Conservation (phyloP, 352 stramenopile genomes). For the Elongisporangium undulatum region DNA sequence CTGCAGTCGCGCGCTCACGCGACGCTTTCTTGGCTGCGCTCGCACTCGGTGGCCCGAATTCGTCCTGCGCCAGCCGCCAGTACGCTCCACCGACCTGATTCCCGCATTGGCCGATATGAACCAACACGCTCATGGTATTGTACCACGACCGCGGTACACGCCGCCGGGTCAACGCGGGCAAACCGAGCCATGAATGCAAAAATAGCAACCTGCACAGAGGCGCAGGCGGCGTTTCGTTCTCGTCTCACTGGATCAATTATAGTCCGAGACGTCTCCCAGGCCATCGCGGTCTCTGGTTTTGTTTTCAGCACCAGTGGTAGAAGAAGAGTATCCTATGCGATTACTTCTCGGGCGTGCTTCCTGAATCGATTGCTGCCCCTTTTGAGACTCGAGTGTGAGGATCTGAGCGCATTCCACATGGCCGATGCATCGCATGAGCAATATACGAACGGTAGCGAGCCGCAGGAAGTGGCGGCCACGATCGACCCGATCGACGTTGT, state of each 20-base stretch:
- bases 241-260: neutral
- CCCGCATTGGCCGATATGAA: constrained; percentile 78
- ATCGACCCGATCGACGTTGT: neutral
- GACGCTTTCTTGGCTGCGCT: neutral
- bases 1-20: neutral
- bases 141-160: neutral
- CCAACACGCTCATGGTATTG: constrained; percentile 40
- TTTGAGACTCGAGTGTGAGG: neutral
- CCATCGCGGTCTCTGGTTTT: neutral
- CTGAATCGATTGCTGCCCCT: neutral
- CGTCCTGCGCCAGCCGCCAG: constrained; percentile 34
- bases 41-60: neutral
- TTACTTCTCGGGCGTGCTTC: neutral
- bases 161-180: neutral
- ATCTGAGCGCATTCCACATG: neutral
- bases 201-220: neutral
- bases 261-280: neutral
- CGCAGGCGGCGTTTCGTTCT: neutral
- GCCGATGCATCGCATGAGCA: neutral
- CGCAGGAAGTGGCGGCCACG: neutral
- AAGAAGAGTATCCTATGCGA: neutral
- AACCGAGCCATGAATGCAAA: neutral
- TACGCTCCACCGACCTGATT: constrained; percentile 75
- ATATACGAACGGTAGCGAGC: neutral
- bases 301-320: neutral